Base-by-base conservation (phyloP, 1,284 basidiomycete species). In the Ceratobasidium sp. region DNA sequence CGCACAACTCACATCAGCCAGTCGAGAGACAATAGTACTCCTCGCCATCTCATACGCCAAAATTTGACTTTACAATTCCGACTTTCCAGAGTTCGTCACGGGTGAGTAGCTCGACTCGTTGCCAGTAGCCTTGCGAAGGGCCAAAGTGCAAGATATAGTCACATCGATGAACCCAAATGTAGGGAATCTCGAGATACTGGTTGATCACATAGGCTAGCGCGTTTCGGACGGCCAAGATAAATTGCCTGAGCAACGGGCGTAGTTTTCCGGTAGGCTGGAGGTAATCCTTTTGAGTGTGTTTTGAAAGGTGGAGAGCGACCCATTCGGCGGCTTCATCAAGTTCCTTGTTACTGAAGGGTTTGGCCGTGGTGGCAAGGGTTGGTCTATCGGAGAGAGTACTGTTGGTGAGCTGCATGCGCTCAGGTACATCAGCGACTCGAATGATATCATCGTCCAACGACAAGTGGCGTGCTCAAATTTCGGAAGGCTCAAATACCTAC, bases 401-500 rank as follows among this genome's bases (percentile, higher is more conserved):
- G n/a, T 93, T 95, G 20, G 93, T 91, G 40, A 99, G 90, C 85
- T 99, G 98, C 91, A 98, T 96, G 67, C 98, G 94, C 85, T 99
- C 98, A 0, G 98, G 98, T 58, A 96, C 92, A 86, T 99, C 98
- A 83, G 92, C 91, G 26, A 90, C 91, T 76, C 97, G 94, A 82
- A 99, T 97, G 73, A 97, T 89, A 83, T 98, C 95, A 85, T 99
- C 98, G 80, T 96, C 97, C 81, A 97, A 96, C 3, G 97, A 98
- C 61, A 99, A 87, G 87, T 97, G 90, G 71, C 95, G 91, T 79
- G 93, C 94, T 81, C 92, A 92, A 83, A 99, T 99, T 88, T 99
- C 96, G 7, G 97, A 95, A 0, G 98, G 98, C 84, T 99, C 98
- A 82, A 99, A 99, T 80, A 99, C 96, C 95, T 98, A 78, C 56